A percentile compares a stretch with the other conserved stretches of the same genome.
Conservation (phyloP, 805 yeast species). For the Teunomyces atbi region DNA sequence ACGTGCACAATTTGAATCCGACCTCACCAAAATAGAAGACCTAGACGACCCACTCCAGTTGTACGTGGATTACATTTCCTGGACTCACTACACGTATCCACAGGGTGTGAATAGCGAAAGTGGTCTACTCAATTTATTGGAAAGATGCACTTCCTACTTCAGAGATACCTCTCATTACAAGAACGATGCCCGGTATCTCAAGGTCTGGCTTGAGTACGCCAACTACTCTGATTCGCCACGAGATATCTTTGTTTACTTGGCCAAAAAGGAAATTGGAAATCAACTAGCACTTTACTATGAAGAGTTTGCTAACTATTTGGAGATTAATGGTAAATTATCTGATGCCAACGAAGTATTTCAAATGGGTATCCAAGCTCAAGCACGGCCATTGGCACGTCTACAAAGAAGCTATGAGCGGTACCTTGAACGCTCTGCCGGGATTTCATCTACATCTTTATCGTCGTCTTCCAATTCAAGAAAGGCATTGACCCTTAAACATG, state of each 20-base stretch:
- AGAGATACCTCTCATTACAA: conserved; percentile 65
- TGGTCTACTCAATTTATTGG: conserved; percentile 63
- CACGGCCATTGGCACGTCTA: conserved; percentile 57
- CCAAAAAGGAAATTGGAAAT: conserved; percentile 68
- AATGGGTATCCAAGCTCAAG: conserved; percentile 56
- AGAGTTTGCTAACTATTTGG: conserved; percentile 67
- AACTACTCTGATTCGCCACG: conserved; percentile 65
- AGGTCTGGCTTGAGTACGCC: conserved; percentile 79
- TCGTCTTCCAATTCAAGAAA: conserved; percentile 22
- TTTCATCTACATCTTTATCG: conserved; percentile 10
- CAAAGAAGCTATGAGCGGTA: conserved; percentile 43
- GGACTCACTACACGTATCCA: conserved; percentile 65
- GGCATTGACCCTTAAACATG: conserved; percentile 36
- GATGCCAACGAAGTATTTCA: conserved; percentile 62
- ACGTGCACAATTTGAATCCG: conserved; percentile 48
- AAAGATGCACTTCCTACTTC: conserved; percentile 68
- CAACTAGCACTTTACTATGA: conserved; percentile 73
- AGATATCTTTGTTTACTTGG: conserved; percentile 69
- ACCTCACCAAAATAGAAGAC: conserved; percentile 52
- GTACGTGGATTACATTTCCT: conserved; percentile 69
- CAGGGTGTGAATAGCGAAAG: conserved; percentile 61
- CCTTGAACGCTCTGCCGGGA: conserved; percentile 27
- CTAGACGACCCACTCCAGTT: conserved; percentile 82
- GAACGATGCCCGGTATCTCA: conserved; percentile 78
- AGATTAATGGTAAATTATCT: conserved; percentile 40